phyloP scores from a whole-genome alignment of 805 yeast species.

The Kazachstania bromeliacearum region DNA sequence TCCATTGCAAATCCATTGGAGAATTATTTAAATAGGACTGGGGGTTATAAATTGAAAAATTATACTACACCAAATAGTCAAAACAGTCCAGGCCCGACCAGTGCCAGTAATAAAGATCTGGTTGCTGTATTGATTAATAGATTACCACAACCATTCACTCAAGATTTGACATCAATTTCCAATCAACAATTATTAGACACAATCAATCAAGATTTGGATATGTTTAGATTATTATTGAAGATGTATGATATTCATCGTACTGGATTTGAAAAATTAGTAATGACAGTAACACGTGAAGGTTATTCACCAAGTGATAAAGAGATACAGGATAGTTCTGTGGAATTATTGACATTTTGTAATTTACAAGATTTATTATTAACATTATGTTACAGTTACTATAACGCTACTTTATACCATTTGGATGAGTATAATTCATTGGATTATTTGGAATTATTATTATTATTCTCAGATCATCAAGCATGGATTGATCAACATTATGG shows the following conservation, averaged over 20 bases:
- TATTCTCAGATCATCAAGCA: constrained; percentile 18
- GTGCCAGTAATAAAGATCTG: constrained; percentile 11
- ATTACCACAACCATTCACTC: constrained; percentile 13
- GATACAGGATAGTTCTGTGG: constrained; percentile 4
- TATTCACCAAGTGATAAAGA: constrained; percentile 1
- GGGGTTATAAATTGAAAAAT: background rate
- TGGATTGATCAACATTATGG: constrained; percentile 24
- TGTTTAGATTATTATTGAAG: constrained; percentile 14
- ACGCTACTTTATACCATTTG: constrained; percentile 18
- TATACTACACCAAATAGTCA: background rate
- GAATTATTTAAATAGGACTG: constrained; percentile 13
- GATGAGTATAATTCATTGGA: constrained; percentile 9
- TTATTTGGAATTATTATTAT: constrained; percentile 22
- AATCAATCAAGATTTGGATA: constrained; percentile 13
- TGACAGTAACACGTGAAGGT: constrained; percentile 3
- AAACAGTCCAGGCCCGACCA: background rate
- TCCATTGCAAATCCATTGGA: constrained; percentile 23
- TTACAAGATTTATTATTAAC: constrained; percentile 19
- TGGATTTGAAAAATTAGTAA: constrained; percentile 11
- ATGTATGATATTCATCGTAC: constrained; percentile 12
- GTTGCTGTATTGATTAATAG: constrained; percentile 10
- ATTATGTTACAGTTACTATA: constrained; percentile 19
- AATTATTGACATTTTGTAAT: constrained; percentile 11
- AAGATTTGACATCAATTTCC: constrained; percentile 10
- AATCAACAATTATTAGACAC: constrained; percentile 5